Conservation (phyloP, 345 rosid species). For the Syzygium jambos region DNA sequence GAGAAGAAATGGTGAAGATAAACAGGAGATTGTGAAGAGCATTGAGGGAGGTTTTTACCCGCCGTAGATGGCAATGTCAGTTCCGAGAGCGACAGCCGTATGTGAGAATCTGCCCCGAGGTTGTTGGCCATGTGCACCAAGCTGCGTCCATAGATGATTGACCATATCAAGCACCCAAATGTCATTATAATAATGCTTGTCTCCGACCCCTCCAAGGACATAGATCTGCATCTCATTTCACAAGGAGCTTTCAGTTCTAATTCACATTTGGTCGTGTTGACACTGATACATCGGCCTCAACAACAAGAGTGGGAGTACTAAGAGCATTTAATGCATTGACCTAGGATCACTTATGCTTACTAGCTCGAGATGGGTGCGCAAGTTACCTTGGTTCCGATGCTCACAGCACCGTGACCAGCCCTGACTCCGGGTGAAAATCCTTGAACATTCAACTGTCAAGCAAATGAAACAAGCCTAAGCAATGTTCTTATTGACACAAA, state of each 20-base stretch:
- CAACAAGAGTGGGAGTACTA: neutral
- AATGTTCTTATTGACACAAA: neutral
- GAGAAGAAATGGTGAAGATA: neutral
- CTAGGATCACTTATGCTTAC: neutral
- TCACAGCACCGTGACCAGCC: constrained; percentile 70
- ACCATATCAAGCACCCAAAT: constrained; percentile 51
- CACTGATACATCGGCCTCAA: neutral
- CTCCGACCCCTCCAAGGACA: constrained; percentile 69
- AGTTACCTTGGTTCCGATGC: constrained; percentile 47
- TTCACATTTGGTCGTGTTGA: neutral
- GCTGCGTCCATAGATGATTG: constrained; percentile 38
- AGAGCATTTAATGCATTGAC: neutral
- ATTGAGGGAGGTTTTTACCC: constrained; percentile 28
- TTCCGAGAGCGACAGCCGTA: constrained; percentile 38
- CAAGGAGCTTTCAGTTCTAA: neutral
- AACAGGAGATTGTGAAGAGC: neutral
- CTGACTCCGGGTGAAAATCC: constrained; percentile 55
- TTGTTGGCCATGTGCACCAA: constrained; percentile 44
- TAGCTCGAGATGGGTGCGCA: neutral
- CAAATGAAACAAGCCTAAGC: neutral
- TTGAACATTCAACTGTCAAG: constrained; percentile 34
- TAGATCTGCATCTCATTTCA: constrained; percentile 31
- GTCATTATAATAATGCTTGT: constrained; percentile 56
- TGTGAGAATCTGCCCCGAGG: constrained; percentile 83
- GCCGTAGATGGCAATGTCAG: constrained; percentile 50